Conservation (phyloP, 805 yeast genomes). For the Lipomyces chichibuensis region DNA sequence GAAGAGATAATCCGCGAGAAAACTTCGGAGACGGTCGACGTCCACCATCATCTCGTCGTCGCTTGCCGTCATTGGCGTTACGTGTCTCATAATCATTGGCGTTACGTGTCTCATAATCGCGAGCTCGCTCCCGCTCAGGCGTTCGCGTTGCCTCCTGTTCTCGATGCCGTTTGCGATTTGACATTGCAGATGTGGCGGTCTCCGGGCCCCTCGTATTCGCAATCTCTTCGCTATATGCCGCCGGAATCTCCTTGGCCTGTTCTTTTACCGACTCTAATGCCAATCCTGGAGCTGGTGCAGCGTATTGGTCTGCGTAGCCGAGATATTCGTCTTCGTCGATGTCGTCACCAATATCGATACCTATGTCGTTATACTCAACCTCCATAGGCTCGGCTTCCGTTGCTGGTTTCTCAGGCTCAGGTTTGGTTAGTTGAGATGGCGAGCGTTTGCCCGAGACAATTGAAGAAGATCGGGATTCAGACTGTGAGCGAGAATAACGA, state of each 20-base stretch:
- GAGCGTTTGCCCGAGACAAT: neutral
- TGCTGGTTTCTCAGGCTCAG: neutral
- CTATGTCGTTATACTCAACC: conserved; percentile 22
- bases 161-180: conserved; percentile 18
- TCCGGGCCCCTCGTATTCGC: neutral
- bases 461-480: conserved; percentile 7
- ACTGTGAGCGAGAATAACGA: conserved; percentile 9
- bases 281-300: neutral
- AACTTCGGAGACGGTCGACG: neutral
- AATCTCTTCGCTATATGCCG: conserved; percentile 3
- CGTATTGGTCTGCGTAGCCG: conserved; percentile 1
- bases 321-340: conserved; percentile 22
- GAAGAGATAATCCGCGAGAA: neutral
- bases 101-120: neutral
- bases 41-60: conserved; percentile 2
- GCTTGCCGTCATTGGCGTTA: neutral
- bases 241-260: neutral
- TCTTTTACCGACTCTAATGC: neutral
- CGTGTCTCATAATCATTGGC: neutral
- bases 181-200: neutral
- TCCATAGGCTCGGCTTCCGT: conserved; percentile 3
- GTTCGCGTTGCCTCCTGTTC: conserved; percentile 8
- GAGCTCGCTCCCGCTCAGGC: conserved; percentile 1
- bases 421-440: neutral
- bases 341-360: conserved; percentile 25